Evolutionary conservation across 2,329 filamentous ascomycete genomes (phyloP), one percentile per base, ranked within the genome.

Genomic region (Penicillium frequentans): DNA sequence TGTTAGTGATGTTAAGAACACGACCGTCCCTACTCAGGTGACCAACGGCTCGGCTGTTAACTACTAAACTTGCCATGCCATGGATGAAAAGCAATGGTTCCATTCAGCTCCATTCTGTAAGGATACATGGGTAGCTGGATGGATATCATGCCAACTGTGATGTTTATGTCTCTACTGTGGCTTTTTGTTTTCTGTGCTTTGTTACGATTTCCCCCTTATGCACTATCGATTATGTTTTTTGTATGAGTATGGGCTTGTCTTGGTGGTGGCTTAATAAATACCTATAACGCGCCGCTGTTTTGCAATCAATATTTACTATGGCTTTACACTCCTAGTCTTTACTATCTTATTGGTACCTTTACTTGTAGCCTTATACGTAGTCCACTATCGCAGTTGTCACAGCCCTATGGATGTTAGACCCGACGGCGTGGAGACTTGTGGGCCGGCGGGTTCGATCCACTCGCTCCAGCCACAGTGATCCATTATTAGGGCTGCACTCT

Each of bases 181-280:
- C n/a, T 29, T 42, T 48, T 45, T 51, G 21, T 52, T 37, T 56
- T 54, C 55, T 11, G 24, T 14, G 53, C 58, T 45, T 51, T 31
- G 60, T 58, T 58, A 66, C 63, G 64, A 66, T 66, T 64, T 66
- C 64, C 64, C 64, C 64, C 58, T 54, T 46, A 48, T 56, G 24
- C 47, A 52, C 48, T 56, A 24, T n/a, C 54, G 44, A 19, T 48
- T 57, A 39, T 27, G 16, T 54, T 51, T 49, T 39, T 49, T 63
- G 59, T 64, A 64, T 52, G 51, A 64, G 55, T 65, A 64, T 56
- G 50, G 31, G 23, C 56, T 49, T n/a, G n/a, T 45, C 24, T 51
- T 49, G 57, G 55, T 50, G 63, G 61, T 64, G 63, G 63, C 57
- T 45, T 66, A 64, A 66, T 65, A 64, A 49, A 66, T 58, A 61